Evolutionary conservation across 331 rosid genomes (phyloP).

Genomic region (Prunus yedoensis): DNA sequence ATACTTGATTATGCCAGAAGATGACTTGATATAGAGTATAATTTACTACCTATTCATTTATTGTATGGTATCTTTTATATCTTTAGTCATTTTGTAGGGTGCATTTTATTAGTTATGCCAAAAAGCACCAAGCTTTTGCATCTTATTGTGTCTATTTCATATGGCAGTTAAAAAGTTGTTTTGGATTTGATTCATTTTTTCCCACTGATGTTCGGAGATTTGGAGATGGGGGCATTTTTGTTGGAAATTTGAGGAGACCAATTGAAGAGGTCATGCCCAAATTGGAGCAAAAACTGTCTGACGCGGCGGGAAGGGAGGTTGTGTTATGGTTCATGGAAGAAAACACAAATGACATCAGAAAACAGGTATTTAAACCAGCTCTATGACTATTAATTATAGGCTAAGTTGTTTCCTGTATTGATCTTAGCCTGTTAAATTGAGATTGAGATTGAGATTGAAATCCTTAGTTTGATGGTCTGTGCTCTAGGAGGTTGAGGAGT

Average conservation of each 20-base stretch:
- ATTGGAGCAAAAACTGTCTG: slow-evolving; percentile 81
- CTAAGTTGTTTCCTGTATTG: not conserved
- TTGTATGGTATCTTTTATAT: not conserved
- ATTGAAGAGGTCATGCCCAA: slow-evolving; percentile 85
- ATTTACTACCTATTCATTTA: not conserved
- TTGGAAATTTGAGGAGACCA: slow-evolving; percentile 89
- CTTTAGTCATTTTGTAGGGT: not conserved
- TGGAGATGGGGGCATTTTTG: slow-evolving; percentile 93
- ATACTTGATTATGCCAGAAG: not conserved
- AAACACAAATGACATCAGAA: slow-evolving; percentile 65
- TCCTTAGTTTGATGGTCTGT: not conserved
- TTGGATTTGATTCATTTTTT: slow-evolving; percentile 86
- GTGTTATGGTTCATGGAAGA: slow-evolving; percentile 96
- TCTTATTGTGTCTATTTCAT: slow-evolving; percentile 7
- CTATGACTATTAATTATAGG: not conserved
- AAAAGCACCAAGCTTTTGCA: slow-evolving; percentile 3
- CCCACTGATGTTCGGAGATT: slow-evolving; percentile 92
- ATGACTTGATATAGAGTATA: not conserved
- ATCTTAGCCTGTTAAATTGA: not conserved
- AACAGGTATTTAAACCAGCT: slow-evolving; percentile 52
- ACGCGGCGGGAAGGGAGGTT: slow-evolving; percentile 76
- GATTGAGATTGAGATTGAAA: not conserved
- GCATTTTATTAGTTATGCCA: not conserved
- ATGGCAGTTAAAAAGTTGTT: slow-evolving; percentile 73
- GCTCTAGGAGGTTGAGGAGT: not conserved